Conservation (phyloP, 305 asterid species). For the Fraxinus nigra region DNA sequence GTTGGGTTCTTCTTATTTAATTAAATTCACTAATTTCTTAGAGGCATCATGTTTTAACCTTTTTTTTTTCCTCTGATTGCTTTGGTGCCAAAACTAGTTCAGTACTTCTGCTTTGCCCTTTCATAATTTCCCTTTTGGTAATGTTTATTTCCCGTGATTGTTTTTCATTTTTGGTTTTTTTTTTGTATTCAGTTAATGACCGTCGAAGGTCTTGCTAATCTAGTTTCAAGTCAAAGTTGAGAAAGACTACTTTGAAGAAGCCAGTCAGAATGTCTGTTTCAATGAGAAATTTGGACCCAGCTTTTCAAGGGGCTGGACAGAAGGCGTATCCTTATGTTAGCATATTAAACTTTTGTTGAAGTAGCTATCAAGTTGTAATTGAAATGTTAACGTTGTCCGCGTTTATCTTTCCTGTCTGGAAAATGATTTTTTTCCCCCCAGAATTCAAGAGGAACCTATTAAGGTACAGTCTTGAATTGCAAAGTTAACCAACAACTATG, state of each 20-base stretch:
- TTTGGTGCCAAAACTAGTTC: background rate
- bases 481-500: conserved; percentile 10
- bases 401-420: conserved; percentile 13
- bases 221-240: conserved; percentile 29
- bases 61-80: background rate
- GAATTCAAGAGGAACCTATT: conserved; percentile 3
- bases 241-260: conserved; percentile 24
- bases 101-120: background rate
- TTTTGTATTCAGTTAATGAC: conserved; percentile 15
- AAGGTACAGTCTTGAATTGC: conserved; percentile 11
- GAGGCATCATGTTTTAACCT: background rate
- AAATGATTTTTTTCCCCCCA: background rate
- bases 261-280: conserved; percentile 68
- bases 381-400: conserved; percentile 11
- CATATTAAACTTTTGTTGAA: conserved; percentile 11
- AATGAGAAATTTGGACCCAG: conserved; percentile 85
- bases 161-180: conserved; percentile 18
- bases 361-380: conserved; percentile 15
- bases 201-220: conserved; percentile 20
- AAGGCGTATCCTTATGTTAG: conserved; percentile 79
- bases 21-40: background rate
- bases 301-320: conserved; percentile 93
- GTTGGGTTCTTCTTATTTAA: background rate
- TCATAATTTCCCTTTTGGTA: conserved; percentile 15
- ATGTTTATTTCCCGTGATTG: background rate